A percentile compares a stretch with the other conserved stretches of the same genome.
phyloP scores from a whole-genome alignment of 352 stramenopile genomes.

The Phytopythium vexans region DNA sequence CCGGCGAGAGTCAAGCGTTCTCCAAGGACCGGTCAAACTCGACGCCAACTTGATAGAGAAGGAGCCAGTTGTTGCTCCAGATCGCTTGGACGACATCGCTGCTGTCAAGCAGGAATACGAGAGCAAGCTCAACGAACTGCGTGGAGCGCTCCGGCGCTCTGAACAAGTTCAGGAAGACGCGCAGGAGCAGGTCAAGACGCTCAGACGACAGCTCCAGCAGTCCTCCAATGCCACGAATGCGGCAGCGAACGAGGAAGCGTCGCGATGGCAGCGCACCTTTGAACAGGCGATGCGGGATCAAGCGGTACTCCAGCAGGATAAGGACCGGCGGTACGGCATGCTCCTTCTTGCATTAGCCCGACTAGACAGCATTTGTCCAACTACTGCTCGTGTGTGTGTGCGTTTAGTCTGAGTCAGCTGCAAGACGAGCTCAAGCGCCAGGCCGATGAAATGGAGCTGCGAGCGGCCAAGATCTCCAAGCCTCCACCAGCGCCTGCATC shows the following conservation, averaged over 20 bases:
- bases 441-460: constrained; percentile 12
- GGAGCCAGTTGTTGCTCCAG: no score
- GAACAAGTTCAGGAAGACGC: constrained; percentile 44
- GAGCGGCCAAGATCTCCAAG: constrained; percentile 14
- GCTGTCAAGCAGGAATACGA: constrained; percentile 9
- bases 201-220: constrained; percentile 49
- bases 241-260: constrained; percentile 24
- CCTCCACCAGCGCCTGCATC: constrained; percentile 11
- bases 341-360: not conserved
- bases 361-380: constrained; percentile 1
- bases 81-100: constrained; percentile 4
- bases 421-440: constrained; percentile 23
- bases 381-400: no score
- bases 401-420: constrained; percentile 16
- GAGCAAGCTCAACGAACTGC: constrained; percentile 17
- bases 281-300: constrained; percentile 53
- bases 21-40: no score
- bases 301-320: constrained; percentile 29
- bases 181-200: constrained; percentile 39
- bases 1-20: not conserved
- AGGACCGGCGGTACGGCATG: constrained; percentile 28
- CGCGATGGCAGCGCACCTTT: constrained; percentile 52
- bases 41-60: no score
- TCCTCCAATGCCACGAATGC: constrained; percentile 10
- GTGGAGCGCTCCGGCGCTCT: constrained; percentile 17